Base-by-base conservation (phyloP, 768 basidiomycete genomes). In the Mycena leptocephala region DNA sequence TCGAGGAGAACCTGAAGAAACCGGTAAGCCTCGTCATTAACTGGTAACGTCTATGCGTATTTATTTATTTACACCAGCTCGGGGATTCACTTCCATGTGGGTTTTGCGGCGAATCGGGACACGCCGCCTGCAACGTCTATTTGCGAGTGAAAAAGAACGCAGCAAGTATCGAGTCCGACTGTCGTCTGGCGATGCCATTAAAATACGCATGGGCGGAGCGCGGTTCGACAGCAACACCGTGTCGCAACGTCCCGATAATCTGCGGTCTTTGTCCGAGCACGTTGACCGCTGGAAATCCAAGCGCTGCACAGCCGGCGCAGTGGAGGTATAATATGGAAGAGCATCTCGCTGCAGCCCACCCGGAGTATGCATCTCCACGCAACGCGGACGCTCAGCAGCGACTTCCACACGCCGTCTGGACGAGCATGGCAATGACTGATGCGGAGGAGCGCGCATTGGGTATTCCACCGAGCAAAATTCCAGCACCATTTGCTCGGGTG, bases 251-350 rank as follows among this genome's bases (percentile, higher is more conserved):
- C n/a, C n/a, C n/a, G n/a, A n/a, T n/a, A n/a, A n/a, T n/a, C n/a
- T n/a, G n/a, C n/a, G n/a, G n/a, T n/a, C n/a, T n/a, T n/a, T 74
- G 72, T 28, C 55, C n/a, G 26, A 63, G 39, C 26, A 63, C 62
- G 5, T 39, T 53, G 4, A 22, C 43, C 13, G 64, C 22, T 3
- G 63, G 41, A 18, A 59, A 58, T n/a, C 46, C 39, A 13, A 41
- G 53, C 30, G n/a, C 28, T 2, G 28, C 46, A 11, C 65, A 64
- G 20, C 64, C 51, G 16, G 72, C 64, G 28, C 55, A 58, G n/a
- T 74, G 72, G 72, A 33, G 72, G 9, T 74, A 74, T 37, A 74
- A 74, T 26, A 74, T 74, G 72, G 51, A 46, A 10, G 51, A 66
- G 26, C 73, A 67, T 41, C 35, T 74, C 2, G 24, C 28, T 2